Evolutionary conservation across 2,329 filamentous ascomycete genomes (phyloP).

Genomic region (Lecanosticta acicola): DNA sequence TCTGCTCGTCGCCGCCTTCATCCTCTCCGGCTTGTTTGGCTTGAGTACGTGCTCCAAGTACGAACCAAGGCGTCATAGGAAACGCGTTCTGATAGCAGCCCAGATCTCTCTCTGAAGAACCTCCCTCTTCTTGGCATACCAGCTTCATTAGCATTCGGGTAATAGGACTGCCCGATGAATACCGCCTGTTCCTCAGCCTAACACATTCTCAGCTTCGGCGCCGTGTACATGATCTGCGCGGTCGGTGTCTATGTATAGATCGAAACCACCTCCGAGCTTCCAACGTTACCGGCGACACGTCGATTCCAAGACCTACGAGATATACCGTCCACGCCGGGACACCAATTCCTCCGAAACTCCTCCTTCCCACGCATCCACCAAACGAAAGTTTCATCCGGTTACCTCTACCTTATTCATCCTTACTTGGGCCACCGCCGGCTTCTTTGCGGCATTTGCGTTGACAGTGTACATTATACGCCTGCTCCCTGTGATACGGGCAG

Average conservation of each 20-base stretch:
- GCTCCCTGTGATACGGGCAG: not conserved
- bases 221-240: slow-evolving; percentile 98
- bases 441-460: slow-evolving; percentile 18
- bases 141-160: slow-evolving; percentile 86
- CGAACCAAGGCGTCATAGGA: slow-evolving; percentile 9
- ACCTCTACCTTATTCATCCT: slow-evolving; percentile 25
- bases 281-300: slow-evolving; percentile 5
- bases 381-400: slow-evolving; percentile 20
- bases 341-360: slow-evolving; percentile 1
- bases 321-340: slow-evolving; percentile 7
- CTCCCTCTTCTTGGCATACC: slow-evolving; percentile 75
- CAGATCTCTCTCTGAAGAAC: slow-evolving; percentile 76
- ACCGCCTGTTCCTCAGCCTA: not conserved
- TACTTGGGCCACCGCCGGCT: slow-evolving; percentile 16
- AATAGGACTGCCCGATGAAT: too few relatives aligned
- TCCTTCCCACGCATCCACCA: slow-evolving; percentile 5
- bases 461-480: slow-evolving; percentile 11
- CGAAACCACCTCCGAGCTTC: slow-evolving; percentile 7
- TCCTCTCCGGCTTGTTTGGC: slow-evolving; percentile 73
- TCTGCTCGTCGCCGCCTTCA: slow-evolving; percentile 63
- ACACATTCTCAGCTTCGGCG: slow-evolving; percentile 63
- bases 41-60: slow-evolving; percentile 59
- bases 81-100: slow-evolving; percentile 18
- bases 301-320: slow-evolving; percentile 7
- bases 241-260: slow-evolving; percentile 93